Base-by-base conservation (phyloP, 345 rosid species). In the Salix udensis region DNA sequence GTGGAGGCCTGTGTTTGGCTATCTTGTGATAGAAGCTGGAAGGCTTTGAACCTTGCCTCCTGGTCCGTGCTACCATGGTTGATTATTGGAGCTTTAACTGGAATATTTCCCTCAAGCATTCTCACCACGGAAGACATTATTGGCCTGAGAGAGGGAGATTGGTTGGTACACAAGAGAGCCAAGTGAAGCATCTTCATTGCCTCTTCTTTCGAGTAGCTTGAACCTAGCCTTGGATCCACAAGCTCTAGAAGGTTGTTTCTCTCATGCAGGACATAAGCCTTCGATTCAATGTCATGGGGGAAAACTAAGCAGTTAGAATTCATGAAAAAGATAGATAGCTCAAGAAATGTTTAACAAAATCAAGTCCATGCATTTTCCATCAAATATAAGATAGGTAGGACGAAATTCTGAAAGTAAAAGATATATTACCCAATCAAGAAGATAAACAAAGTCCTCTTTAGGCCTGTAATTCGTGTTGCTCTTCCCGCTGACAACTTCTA, bases 381-480 rank as follows among this genome's bases (percentile, higher is more conserved):
- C 5, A 21, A 26, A 65, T 1, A 1, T n/a, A 50, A 14, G 26
- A 26, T 34, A 34, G n/a, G n/a, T n/a, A n/a, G n/a, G n/a, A n/a
- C n/a, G n/a, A n/a, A n/a, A n/a, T n/a, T n/a, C n/a, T n/a, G n/a
- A n/a, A n/a, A 24, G 26, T 8, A 70, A 1, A 46, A 13, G 24
- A 31, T 28, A 44, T 37, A 68, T 80, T 86, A 91, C 96, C 96
- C 93, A 90, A 79, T 94, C 98, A 42, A 94, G 97, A 74, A 94
- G 98, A 84, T 92, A 92, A 50, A 94, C 92, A 76, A 91, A 91
- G 80, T 94, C 97, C 80, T 94, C 97, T 76, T 88, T 94, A 52
- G 97, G 98, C 87, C 96, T 86, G 86, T 92, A 94, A 76, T 89
- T 94, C 4, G 97, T 91, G 84, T 94, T 94, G 85, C 98, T 94